Conservation (phyloP, 306 rosid genomes). For the Begonia loranthoides region DNA sequence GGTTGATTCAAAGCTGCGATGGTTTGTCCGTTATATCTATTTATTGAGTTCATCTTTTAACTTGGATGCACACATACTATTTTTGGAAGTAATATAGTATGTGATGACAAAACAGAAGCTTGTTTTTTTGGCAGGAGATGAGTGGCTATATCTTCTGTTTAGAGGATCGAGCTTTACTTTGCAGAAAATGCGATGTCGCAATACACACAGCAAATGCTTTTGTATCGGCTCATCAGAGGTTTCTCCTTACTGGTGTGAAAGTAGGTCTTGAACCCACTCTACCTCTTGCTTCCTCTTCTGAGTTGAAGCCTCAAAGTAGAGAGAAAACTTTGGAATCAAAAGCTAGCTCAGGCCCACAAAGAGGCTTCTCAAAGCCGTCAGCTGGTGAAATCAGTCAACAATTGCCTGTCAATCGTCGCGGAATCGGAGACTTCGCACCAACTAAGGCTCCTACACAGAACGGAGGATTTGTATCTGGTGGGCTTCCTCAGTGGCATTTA, state of each 20-base stretch:
- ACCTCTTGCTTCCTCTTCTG: constrained; percentile 28
- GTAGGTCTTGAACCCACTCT: constrained; percentile 19
- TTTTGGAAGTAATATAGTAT: too few relatives aligned
- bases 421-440: constrained; percentile 30
- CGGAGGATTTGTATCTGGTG: constrained; percentile 53
- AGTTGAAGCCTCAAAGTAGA: constrained; percentile 26
- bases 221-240: constrained; percentile 16
- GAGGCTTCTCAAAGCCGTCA: constrained; percentile 21
- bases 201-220: constrained; percentile 20
- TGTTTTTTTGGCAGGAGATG: constrained; percentile 53
- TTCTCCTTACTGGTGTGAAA: constrained; percentile 20
- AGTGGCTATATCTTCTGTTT: constrained; percentile 80
- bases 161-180: constrained; percentile 67
- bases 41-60: too few relatives aligned
- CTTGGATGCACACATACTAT: too few relatives aligned
- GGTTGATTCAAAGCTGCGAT: too few relatives aligned
- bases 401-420: constrained; percentile 20
- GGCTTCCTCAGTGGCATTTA: constrained; percentile 51
- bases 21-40: too few relatives aligned
- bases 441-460: constrained; percentile 22
- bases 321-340: constrained; percentile 32
- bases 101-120: background rate
- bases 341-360: constrained; percentile 19
- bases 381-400: constrained; percentile 25
- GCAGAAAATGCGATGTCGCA: constrained; percentile 27